These are phyloP conservation scores for Candida saitoana DNA, from an alignment of 805 yeast species.

Conservation along the genomic window DNA sequence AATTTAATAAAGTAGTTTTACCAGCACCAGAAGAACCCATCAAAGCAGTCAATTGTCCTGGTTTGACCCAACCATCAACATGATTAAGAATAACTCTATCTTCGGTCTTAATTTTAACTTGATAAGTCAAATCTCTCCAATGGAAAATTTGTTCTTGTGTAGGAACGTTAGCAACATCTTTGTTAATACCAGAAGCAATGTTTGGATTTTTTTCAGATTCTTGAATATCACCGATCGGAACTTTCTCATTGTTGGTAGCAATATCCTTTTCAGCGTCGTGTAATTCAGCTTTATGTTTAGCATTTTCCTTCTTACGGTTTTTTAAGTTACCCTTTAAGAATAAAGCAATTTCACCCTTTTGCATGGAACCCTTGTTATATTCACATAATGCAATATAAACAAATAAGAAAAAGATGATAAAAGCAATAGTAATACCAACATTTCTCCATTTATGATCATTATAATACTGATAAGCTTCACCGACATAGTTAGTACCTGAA, in stretches of 20 bases:
- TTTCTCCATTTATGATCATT: conserved; percentile 75
- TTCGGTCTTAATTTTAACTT: conserved; percentile 35
- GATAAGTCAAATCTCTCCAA: conserved; percentile 37
- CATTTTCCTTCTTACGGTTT: conserved; percentile 22
- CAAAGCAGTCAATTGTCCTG: conserved; percentile 76
- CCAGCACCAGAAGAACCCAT: conserved; percentile 92
- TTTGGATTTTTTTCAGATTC: conserved; percentile 20
- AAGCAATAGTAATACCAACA: conserved; percentile 62
- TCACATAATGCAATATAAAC: conserved; percentile 34
- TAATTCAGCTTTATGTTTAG: conserved; percentile 10
- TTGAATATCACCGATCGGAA: conserved; percentile 22
- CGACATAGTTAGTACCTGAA: conserved; percentile 56
- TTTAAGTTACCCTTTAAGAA: conserved; percentile 26
- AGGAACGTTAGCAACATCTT: conserved; percentile 9
- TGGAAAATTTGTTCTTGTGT: conserved; percentile 25
- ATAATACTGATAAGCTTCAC: conserved; percentile 44
- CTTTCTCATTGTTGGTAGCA: conserved; percentile 20
- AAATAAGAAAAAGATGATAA: conserved; percentile 38
- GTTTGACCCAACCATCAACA: conserved; percentile 65
- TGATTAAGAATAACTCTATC: conserved; percentile 37
- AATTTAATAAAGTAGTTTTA: conserved; percentile 72
- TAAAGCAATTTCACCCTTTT: conserved; percentile 38
- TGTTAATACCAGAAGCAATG: conserved; percentile 2
- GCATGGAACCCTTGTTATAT: conserved; percentile 40
- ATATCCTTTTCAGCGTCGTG: conserved; percentile 18